These are phyloP conservation scores for Podosphaera fusca DNA, from an alignment of 2,329 filamentous ascomycete species.

Conservation along the genomic window DNA sequence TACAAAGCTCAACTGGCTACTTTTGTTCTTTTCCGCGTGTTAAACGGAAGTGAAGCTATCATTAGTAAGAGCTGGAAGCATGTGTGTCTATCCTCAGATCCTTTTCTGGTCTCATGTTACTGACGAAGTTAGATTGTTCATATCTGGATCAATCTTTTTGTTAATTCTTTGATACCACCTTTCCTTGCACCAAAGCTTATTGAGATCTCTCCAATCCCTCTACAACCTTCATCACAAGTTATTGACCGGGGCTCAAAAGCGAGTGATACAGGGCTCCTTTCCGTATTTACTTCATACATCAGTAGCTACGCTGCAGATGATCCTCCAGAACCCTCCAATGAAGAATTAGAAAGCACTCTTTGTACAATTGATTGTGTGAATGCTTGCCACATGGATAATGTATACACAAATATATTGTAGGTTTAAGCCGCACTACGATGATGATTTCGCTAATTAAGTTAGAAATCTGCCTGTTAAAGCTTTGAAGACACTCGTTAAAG, in stretches of 20 bases:
- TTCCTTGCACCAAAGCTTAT: conserved; percentile 49
- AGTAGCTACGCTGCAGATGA: conserved; percentile 98
- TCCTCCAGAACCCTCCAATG: conserved; percentile 87
- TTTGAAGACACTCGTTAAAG: conserved; percentile 40
- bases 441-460: conserved; percentile 5
- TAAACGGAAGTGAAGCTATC: conserved; percentile 61
- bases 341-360: conserved; percentile 86
- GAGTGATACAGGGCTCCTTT: conserved; percentile 68
- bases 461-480: conserved; percentile 38
- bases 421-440: conserved; percentile 13
- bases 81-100: conserved; percentile 25
- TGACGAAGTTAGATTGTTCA: conserved; percentile 43
- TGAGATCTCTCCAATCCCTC: conserved; percentile 57
- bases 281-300: conserved; percentile 85
- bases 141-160: conserved; percentile 87
- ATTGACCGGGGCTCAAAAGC: conserved; percentile 67
- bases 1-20: conserved; percentile 85
- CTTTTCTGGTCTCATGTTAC: conserved; percentile 16
- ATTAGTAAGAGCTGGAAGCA: conserved; percentile 59
- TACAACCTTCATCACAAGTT: conserved; percentile 77
- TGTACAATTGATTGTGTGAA: conserved; percentile 88
- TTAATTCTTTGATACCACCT: conserved; percentile 76
- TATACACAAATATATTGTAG: conserved; percentile 65
- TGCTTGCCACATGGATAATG: conserved; percentile 61
- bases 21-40: conserved; percentile 80